Conservation (phyloP, 495 filamentous ascomycete genomes). For the Aspergillus leporis region DNA sequence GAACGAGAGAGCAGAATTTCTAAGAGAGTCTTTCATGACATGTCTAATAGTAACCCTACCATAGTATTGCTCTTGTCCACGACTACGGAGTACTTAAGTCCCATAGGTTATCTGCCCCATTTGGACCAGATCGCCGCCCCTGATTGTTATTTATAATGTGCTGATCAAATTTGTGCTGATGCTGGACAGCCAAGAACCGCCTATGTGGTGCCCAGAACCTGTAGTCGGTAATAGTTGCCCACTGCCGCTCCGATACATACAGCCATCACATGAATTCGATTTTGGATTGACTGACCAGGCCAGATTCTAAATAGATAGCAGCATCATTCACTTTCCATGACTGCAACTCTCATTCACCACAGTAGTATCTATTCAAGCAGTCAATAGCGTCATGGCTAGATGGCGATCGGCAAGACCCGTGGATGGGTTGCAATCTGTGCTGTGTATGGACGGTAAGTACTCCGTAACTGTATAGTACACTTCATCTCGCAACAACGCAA, state of each 20-base stretch:
- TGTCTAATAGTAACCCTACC: background rate
- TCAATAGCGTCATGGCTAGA: constrained; percentile 22
- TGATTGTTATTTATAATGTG: constrained; percentile 2
- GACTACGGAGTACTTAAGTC: too few species aligned
- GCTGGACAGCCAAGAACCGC: constrained; percentile 18
- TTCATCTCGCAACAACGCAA: constrained; percentile 8
- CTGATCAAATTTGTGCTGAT: background rate
- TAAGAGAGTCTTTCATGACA: background rate
- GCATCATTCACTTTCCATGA: background rate
- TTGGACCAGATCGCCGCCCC: background rate
- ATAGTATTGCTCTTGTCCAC: background rate
- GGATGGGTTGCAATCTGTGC: background rate
- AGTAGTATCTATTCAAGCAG: constrained; percentile 4
- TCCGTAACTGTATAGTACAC: background rate
- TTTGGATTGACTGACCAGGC: background rate
- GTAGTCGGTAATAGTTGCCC: constrained; percentile 10
- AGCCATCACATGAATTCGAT: background rate
- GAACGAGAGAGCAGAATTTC: background rate
- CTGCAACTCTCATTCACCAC: background rate
- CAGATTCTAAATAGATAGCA: background rate
- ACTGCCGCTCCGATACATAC: background rate
- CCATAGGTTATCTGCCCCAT: background rate
- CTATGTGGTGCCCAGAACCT: constrained; percentile 16
- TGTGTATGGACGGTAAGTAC: background rate
- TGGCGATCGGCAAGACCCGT: constrained; percentile 3